These are phyloP conservation scores for Lolium multiflorum DNA, from an alignment of 176 grass and related monocot genomes.

Conservation along the genomic window DNA sequence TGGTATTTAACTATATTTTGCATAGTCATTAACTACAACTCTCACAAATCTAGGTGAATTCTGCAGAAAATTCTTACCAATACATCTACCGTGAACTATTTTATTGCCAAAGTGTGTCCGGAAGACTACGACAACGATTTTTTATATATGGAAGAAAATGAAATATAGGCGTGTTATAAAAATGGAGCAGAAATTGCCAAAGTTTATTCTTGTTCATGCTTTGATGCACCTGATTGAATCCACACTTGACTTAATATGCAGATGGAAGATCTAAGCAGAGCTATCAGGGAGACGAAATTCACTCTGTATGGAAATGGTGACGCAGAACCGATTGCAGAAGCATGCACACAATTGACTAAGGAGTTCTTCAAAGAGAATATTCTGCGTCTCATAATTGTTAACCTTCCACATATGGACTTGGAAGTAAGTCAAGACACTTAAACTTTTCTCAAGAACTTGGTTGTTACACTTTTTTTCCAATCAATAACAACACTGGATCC, in stretches of 20 bases:
- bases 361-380: conserved; percentile 67
- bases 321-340: conserved; percentile 54
- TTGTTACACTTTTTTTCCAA: neutral
- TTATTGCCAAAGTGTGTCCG: neutral
- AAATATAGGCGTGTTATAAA: neutral
- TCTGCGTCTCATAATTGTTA: conserved; percentile 52
- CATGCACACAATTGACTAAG: conserved; percentile 54
- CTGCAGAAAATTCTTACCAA: neutral
- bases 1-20: neutral
- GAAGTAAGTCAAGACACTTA: conserved; percentile 46
- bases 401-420: conserved; percentile 49
- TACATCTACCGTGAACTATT: no score
- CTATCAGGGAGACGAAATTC: conserved; percentile 57
- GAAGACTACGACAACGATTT: neutral
- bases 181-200: neutral
- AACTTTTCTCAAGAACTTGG: neutral
- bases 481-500: neutral
- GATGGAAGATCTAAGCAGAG: conserved; percentile 58
- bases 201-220: neutral
- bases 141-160: neutral
- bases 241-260: conserved; percentile 4
- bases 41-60: neutral
- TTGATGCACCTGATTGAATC: neutral
- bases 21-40: neutral
- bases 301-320: conserved; percentile 69